Percentiles rank a stretch among this genome's conserved stretches.
Evolutionary conservation across 2,329 filamentous ascomycete species (phyloP).

Genomic region (Rosellinia necatrix): DNA sequence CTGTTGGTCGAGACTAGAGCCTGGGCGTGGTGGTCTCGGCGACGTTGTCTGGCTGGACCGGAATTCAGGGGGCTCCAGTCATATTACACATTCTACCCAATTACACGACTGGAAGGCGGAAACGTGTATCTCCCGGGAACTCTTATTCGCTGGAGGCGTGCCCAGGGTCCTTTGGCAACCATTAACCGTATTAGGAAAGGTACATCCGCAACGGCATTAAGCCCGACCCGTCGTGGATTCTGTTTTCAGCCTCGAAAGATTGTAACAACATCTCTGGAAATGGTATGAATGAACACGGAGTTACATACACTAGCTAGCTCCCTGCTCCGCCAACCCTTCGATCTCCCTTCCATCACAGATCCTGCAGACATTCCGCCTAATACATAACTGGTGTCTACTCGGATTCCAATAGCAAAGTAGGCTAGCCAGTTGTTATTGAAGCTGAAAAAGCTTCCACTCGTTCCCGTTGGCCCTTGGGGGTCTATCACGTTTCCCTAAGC

Average conservation of each 20-base stretch:
- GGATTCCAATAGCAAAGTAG: not conserved
- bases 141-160: constrained; percentile 34
- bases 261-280: constrained; percentile 10
- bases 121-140: constrained; percentile 33
- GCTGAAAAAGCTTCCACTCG: too few species aligned
- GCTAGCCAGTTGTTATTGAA: not conserved
- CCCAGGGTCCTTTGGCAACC: constrained; percentile 4
- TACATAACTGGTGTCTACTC: not conserved
- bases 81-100: constrained; percentile 12
- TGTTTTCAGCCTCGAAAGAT: constrained; percentile 24
- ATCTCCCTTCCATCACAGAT: constrained; percentile 27
- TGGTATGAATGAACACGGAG: too few species aligned
- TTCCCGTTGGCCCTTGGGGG: too few species aligned
- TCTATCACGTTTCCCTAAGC: too few species aligned
- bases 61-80: not conserved
- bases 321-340: constrained; percentile 13
- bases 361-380: not conserved
- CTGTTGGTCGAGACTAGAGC: too few species aligned
- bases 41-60: not conserved
- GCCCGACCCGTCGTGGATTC: not conserved
- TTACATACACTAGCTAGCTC: not conserved
- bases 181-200: constrained; percentile 5
- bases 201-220: not conserved
- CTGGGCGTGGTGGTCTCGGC: too few species aligned
- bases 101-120: constrained; percentile 13